Percentiles rank a stretch among this genome's conserved stretches.
phyloP scores from a whole-genome alignment of 495 filamentous ascomycete species.

The Annulohypoxylon bovei region DNA sequence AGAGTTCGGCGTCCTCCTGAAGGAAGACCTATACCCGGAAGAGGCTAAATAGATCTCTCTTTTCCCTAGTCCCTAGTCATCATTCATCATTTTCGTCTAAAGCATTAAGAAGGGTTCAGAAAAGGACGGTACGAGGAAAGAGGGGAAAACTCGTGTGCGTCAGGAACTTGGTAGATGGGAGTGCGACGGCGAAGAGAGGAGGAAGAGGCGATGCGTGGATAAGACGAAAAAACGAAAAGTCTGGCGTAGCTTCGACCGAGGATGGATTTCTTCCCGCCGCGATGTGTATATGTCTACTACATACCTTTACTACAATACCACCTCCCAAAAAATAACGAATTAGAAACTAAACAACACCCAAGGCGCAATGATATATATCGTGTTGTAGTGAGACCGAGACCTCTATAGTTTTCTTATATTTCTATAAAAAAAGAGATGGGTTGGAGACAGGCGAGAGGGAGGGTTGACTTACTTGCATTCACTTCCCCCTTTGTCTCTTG shows the following conservation, averaged over 20 bases:
- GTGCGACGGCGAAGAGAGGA: slow-evolving; percentile 11
- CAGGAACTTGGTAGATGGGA: not conserved
- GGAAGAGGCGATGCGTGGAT: not conserved
- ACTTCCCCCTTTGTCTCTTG: too few relatives aligned
- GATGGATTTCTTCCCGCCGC: slow-evolving; percentile 29
- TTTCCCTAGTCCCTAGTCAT: not conserved
- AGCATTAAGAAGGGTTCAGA: not conserved
- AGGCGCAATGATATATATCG: not conserved
- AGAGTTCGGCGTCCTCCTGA: slow-evolving; percentile 90
- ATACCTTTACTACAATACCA: slow-evolving; percentile 26
- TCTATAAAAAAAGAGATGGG: not conserved
- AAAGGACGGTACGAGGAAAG: not conserved
- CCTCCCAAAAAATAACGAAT: slow-evolving; percentile 10
- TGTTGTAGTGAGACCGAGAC: too few relatives aligned
- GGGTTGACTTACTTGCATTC: too few relatives aligned
- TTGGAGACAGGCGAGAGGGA: too few relatives aligned
- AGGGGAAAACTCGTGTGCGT: not conserved
- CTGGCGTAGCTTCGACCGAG: slow-evolving; percentile 7
- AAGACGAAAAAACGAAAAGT: slow-evolving; percentile 16
- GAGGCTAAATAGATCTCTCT: slow-evolving; percentile 58
- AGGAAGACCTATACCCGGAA: slow-evolving; percentile 95
- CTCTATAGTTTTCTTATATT: too few relatives aligned
- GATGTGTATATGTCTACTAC: slow-evolving; percentile 46
- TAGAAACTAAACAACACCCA: slow-evolving; percentile 21
- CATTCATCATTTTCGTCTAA: not conserved